phyloP scores from a whole-genome alignment of 257 asterid species.

The Ophiorrhiza pumila region DNA sequence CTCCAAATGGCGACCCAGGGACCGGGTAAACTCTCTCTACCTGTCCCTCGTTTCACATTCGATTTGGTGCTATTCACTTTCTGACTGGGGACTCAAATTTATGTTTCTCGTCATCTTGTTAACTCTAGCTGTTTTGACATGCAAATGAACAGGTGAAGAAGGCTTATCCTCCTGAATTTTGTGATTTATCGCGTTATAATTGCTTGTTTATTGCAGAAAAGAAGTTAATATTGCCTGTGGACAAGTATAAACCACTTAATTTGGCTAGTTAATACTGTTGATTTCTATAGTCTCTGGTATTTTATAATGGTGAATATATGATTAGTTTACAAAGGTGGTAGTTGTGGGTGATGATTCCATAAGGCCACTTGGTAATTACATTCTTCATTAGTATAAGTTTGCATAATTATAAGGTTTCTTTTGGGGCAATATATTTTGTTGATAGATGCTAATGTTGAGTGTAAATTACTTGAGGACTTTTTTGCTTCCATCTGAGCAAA shows the following conservation, averaged over 20 bases:
- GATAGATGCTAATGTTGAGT: background rate
- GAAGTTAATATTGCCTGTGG: background rate
- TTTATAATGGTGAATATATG: background rate
- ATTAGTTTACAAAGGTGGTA: background rate
- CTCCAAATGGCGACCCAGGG: constrained; percentile 93
- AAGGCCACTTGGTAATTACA: background rate
- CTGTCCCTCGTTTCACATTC: background rate
- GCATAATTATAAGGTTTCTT: too few relatives aligned
- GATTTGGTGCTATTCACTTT: background rate
- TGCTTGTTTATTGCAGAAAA: background rate
- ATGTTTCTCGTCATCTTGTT: background rate
- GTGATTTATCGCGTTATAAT: background rate
- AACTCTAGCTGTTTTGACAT: background rate
- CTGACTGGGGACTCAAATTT: background rate
- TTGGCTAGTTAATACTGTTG: background rate
- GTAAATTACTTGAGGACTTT: background rate
- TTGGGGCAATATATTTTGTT: background rate
- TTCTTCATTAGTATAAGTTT: background rate
- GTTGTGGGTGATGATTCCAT: background rate
- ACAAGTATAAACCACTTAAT: background rate
- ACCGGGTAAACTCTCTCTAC: constrained; percentile 54
- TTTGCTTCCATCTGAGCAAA: background rate
- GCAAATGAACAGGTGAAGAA: background rate
- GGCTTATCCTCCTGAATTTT: background rate
- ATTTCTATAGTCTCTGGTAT: background rate